phyloP scores from a whole-genome alignment of 225 moss, liverwort and hornwort species.

The Bryum argenteum region DNA sequence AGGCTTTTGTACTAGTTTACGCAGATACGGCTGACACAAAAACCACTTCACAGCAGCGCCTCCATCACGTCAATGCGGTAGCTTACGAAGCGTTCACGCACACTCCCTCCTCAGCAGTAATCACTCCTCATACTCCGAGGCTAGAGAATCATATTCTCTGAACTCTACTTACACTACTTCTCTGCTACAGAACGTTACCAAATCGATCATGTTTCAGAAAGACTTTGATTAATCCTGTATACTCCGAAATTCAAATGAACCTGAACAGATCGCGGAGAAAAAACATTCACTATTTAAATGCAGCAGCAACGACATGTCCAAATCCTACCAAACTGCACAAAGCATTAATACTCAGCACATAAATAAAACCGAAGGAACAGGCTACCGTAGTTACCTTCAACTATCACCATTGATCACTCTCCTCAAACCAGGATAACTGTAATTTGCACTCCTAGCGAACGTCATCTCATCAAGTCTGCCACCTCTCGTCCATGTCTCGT shows the following conservation, averaged over 20 bases:
- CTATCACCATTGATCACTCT: neutral
- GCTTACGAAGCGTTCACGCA: neutral
- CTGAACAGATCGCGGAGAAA: neutral
- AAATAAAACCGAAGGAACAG: neutral
- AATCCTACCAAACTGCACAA: neutral
- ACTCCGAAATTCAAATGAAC: neutral
- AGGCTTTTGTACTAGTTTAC: neutral
- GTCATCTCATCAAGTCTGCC: neutral
- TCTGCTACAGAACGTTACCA: neutral
- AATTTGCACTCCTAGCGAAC: neutral
- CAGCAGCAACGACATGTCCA: neutral
- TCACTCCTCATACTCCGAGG: neutral
- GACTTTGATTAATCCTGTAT: neutral
- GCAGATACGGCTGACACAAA: constrained; percentile 15
- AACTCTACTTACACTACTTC: neutral
- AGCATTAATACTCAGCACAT: neutral
- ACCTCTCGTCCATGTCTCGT: neutral
- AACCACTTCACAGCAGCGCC: constrained; percentile 6
- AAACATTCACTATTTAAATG: neutral
- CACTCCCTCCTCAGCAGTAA: neutral
- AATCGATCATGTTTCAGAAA: neutral
- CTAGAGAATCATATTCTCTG: neutral
- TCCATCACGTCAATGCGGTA: neutral
- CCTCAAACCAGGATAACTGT: neutral
- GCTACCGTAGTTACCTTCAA: neutral